Base-by-base conservation (phyloP, 2,329 filamentous ascomycete genomes). In the Cercospora sp. region DNA sequence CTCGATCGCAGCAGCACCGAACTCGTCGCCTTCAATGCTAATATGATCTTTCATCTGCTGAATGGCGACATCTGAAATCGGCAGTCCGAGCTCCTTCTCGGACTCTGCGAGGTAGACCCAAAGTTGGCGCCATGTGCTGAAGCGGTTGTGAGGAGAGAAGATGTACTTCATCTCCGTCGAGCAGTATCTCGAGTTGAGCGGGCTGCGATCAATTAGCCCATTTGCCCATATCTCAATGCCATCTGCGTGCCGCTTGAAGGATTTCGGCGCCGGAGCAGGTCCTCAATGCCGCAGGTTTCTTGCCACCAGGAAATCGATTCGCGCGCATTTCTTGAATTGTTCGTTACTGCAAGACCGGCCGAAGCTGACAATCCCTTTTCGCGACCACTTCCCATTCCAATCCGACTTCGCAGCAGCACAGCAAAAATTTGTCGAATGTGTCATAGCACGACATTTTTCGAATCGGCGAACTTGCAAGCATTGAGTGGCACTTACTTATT, bases 81-180 rank as follows among this genome's bases (percentile, higher is more conserved):
- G 82, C 58, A 97, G 86, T 2, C 93, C 93, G 2, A 97, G 86
- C 79, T 94, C 90, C 79, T 89, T 89, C 83, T 97, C 90, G 9
- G 87, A 85, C 83, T 97, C 90, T 26, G 93, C 93, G 10, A 97
- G 90, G 81, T 86, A 89, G 55, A 94, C 83, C 94, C 94, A 97
- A 18, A 97, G 87, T 78, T 91, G 86, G 71, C 93, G 88, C 93
- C 93, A 96, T 65, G 89, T 93, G 51, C 88, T 89, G 79, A 89
- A 88, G 32, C 93, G 86, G 64, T 88, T 90, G 53, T 92, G 88
- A 68, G 90, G 88, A 74, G 89, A 90, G 84, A 97, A 97, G 70
- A 97, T 87, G 72, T 86, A 85, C 75, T 89, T 86, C 91, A 95
- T 94, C 81, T 91, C 90, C 73, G 79, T 78, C 73, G 84, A 91